These are phyloP conservation scores for Rosellinia necatrix DNA, from an alignment of 2,329 filamentous ascomycete genomes.

Conservation along the genomic window DNA sequence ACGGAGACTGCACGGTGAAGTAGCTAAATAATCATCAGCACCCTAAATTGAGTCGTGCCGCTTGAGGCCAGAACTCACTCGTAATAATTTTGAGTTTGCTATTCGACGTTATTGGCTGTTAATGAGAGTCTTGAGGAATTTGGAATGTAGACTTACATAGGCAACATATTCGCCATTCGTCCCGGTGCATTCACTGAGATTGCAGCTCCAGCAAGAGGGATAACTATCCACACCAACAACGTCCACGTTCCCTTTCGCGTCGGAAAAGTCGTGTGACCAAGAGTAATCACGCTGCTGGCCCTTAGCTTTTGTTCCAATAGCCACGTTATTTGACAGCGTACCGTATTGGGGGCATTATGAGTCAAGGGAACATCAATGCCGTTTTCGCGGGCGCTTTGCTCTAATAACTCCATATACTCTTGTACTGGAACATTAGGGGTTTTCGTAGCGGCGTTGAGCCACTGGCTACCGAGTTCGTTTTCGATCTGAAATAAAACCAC, in stretches of 20 bases:
- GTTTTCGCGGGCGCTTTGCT: slow-evolving; percentile 56
- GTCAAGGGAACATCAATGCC: slow-evolving; percentile 63
- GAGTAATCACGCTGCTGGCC: slow-evolving; percentile 46
- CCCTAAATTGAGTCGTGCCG: neutral
- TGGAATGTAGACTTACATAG: slow-evolving; percentile 48
- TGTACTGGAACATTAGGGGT: slow-evolving; percentile 54
- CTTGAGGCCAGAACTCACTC: slow-evolving; percentile 25
- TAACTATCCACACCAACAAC: slow-evolving; percentile 57
- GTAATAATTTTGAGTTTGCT: slow-evolving; percentile 34
- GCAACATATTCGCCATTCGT: slow-evolving; percentile 64
- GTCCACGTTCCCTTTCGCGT: slow-evolving; percentile 61
- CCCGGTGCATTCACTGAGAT: slow-evolving; percentile 62
- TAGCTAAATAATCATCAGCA: slow-evolving; percentile 28
- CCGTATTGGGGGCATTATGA: slow-evolving; percentile 65
- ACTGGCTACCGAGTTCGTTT: slow-evolving; percentile 57
- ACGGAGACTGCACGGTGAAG: slow-evolving; percentile 41
- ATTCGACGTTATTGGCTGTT: neutral
- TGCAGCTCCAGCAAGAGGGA: slow-evolving; percentile 66
- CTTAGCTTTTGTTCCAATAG: neutral
- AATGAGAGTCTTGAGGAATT: neutral
- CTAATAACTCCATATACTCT: slow-evolving; percentile 62
- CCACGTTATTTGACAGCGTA: neutral
- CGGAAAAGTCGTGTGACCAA: slow-evolving; percentile 64
- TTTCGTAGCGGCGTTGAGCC: slow-evolving; percentile 46
- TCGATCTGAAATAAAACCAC: slow-evolving; percentile 62